A percentile compares a stretch with the other conserved stretches of the same genome.
Evolutionary conservation across 73 alveolate genomes (phyloP).

Genomic region (Tetrahymena thermophila): DNA sequence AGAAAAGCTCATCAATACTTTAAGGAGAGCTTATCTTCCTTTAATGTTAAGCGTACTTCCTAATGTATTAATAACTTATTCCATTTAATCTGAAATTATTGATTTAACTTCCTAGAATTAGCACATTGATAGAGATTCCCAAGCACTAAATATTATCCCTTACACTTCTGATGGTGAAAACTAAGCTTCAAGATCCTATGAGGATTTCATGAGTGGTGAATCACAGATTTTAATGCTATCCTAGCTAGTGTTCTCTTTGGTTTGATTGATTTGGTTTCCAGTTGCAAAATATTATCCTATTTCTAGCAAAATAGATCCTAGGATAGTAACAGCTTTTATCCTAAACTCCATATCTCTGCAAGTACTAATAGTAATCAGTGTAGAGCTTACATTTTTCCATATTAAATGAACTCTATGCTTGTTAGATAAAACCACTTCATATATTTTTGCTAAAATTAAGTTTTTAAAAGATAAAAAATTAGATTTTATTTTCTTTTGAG

Average conservation of each 20-base stretch:
- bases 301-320: neutral
- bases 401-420: neutral
- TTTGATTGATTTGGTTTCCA: neutral
- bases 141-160: neutral
- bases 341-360: neutral
- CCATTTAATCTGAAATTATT: neutral
- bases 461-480: too few relatives aligned
- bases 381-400: neutral
- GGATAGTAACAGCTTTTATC: neutral
- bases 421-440: neutral
- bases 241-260: neutral
- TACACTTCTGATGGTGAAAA: neutral
- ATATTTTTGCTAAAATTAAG: neutral
- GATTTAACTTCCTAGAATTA: neutral
- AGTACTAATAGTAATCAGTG: neutral
- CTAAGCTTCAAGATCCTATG: neutral
- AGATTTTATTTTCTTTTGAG: too few relatives aligned
- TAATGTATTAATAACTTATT: neutral
- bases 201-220: neutral
- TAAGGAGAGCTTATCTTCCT: neutral
- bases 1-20: neutral
- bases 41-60: neutral
- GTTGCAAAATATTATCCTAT: neutral
- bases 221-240: neutral
- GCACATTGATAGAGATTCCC: neutral